Evolutionary conservation across 2,329 filamentous ascomycete species (phyloP).

Genomic region (Cercospora citrullina): DNA sequence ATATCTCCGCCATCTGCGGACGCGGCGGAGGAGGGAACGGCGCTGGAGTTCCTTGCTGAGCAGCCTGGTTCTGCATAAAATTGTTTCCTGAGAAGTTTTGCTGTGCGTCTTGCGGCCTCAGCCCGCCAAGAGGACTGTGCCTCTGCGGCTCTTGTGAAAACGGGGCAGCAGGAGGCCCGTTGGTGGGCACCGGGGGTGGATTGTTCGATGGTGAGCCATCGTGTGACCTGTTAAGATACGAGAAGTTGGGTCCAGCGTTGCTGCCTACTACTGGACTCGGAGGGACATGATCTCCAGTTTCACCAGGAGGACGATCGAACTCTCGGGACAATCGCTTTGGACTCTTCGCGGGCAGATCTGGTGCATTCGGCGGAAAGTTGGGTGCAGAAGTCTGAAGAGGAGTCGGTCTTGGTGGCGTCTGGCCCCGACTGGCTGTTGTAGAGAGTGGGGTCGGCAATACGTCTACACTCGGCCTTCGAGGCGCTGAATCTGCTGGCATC

Average conservation of each 20-base stretch:
- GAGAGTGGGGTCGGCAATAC: constrained; percentile 5
- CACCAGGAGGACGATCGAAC: constrained; percentile 11
- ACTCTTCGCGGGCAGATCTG: constrained; percentile 16
- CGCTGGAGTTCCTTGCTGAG: constrained; percentile 10
- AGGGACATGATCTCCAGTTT: constrained; percentile 12
- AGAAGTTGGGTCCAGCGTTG: constrained; percentile 15
- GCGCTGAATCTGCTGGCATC: constrained; percentile 28
- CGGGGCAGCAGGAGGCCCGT: constrained; percentile 2
- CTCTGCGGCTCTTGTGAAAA: constrained; percentile 7
- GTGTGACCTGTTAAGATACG: not conserved
- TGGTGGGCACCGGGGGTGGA: not conserved
- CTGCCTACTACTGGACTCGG: constrained; percentile 18
- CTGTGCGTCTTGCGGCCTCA: not conserved
- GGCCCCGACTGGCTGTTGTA: not conserved
- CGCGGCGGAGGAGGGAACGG: constrained; percentile 13
- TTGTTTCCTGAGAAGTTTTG: not conserved
- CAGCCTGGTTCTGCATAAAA: not conserved
- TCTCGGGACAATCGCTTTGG: constrained; percentile 16
- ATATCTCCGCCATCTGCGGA: not conserved
- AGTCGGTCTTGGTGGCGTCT: constrained; percentile 12
- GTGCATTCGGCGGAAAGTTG: not conserved
- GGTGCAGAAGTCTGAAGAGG: constrained; percentile 4
- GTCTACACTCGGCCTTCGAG: constrained; percentile 7
- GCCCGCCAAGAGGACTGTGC: constrained; percentile 2
- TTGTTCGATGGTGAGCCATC: not conserved